These are phyloP conservation scores for Saturnispora quitensis DNA, from an alignment of 805 yeast genomes.

Conservation along the genomic window DNA sequence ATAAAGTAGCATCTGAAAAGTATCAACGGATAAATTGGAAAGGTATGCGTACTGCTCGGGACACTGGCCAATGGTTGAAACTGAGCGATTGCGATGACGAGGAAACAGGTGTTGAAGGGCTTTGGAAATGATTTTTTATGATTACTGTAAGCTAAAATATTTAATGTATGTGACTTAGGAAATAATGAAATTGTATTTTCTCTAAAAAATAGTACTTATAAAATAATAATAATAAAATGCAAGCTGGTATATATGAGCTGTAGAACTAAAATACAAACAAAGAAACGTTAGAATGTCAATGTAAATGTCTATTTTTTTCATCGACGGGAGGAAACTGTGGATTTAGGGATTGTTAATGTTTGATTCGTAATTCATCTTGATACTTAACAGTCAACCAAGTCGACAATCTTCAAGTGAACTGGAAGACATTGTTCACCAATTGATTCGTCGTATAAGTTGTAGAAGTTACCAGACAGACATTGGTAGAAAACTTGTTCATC, in stretches of 20 bases:
- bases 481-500: constrained; percentile 41
- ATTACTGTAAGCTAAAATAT: not conserved
- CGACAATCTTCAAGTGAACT: constrained; percentile 38
- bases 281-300: constrained; percentile 3
- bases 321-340: not conserved
- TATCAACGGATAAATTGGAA: constrained; percentile 21
- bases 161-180: not conserved
- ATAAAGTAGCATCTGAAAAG: constrained; percentile 9
- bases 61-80: not conserved
- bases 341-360: not conserved
- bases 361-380: not conserved
- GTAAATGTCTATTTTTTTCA: not conserved
- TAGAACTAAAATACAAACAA: constrained; percentile 1
- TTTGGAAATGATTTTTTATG: not conserved
- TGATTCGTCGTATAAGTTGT: constrained; percentile 46
- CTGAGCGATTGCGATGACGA: constrained; percentile 2
- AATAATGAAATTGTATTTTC: not conserved
- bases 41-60: constrained; percentile 17
- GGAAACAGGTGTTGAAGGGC: not conserved
- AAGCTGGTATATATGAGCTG: constrained; percentile 5
- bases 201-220: not conserved
- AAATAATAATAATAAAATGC: constrained; percentile 6
- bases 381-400: constrained; percentile 31
- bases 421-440: constrained; percentile 38
- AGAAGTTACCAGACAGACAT: constrained; percentile 48